These are phyloP conservation scores for Kwoniella heveanensis DNA, from an alignment of 768 basidiomycete species.

Conservation along the genomic window DNA sequence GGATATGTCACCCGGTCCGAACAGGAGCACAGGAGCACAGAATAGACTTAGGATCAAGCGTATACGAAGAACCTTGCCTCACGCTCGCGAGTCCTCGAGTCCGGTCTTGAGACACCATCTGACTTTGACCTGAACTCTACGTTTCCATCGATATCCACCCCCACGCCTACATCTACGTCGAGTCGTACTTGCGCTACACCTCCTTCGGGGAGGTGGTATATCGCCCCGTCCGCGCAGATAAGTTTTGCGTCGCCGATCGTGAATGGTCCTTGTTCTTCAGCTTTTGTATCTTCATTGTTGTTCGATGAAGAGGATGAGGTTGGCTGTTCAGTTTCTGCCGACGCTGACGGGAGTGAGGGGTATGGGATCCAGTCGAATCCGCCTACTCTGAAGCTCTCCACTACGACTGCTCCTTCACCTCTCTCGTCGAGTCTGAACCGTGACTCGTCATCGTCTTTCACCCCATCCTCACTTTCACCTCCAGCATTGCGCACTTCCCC, in stretches of 20 bases:
- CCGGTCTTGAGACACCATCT: too few relatives aligned
- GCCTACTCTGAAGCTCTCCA: slow-evolving; percentile 76
- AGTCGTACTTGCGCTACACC: slow-evolving; percentile 60
- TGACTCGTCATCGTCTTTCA: slow-evolving; percentile 57
- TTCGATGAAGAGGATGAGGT: neutral
- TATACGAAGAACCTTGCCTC: slow-evolving; percentile 14
- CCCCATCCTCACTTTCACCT: neutral
- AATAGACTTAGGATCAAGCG: neutral
- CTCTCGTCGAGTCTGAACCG: slow-evolving; percentile 50
- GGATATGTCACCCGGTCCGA: too few relatives aligned
- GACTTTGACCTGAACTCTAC: neutral
- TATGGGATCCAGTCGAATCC: slow-evolving; percentile 86
- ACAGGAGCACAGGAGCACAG: too few relatives aligned
- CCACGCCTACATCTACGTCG: too few relatives aligned
- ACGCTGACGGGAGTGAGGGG: slow-evolving; percentile 55
- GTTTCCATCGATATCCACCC: too few relatives aligned
- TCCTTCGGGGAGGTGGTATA: slow-evolving; percentile 65
- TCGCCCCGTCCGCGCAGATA: slow-evolving; percentile 77
- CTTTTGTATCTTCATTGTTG: neutral
- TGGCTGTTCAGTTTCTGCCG: neutral
- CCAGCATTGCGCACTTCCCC: too few relatives aligned
- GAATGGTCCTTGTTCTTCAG: slow-evolving; percentile 12
- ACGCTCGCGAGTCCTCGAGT: neutral
- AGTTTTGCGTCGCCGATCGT: slow-evolving; percentile 46
- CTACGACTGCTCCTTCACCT: slow-evolving; percentile 61